Conservation (phyloP, 306 rosid species). For the Abrus precatorius region DNA sequence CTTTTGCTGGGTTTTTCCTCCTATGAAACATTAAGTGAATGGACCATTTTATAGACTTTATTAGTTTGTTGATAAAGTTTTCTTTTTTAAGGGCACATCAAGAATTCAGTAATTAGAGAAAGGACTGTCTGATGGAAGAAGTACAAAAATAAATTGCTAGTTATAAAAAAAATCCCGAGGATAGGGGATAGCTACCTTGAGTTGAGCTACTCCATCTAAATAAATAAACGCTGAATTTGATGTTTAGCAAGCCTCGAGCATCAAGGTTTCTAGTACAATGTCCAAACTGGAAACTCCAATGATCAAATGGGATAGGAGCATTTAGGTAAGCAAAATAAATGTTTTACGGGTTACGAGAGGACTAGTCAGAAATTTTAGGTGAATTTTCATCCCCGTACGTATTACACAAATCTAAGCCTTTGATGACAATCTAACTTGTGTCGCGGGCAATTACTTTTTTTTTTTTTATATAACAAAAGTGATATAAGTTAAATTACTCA, state of each 20-base stretch:
- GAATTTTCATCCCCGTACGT: background rate
- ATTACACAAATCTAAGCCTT: background rate
- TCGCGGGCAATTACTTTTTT: background rate
- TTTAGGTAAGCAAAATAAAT: conserved; percentile 1
- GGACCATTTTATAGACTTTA: too few relatives aligned
- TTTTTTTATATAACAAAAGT: too few relatives aligned
- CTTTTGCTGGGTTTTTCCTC: too few relatives aligned
- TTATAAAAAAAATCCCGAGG: background rate
- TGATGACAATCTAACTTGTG: background rate
- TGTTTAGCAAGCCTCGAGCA: background rate
- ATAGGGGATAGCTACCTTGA: background rate
- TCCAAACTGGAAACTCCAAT: background rate
- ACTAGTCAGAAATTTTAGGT: background rate
- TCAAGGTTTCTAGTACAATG: background rate
- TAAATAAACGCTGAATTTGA: background rate
- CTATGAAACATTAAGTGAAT: too few relatives aligned
- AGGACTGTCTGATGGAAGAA: too few relatives aligned
- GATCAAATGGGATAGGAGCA: background rate
- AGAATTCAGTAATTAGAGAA: too few relatives aligned
- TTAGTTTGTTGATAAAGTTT: too few relatives aligned
- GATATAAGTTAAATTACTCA: too few relatives aligned
- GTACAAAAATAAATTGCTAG: background rate
- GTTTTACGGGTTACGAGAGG: background rate
- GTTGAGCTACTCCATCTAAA: background rate
- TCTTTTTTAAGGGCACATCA: too few relatives aligned